These are phyloP conservation scores for Podaxis sp. DNA, from an alignment of 768 basidiomycete species.

Conservation along the genomic window DNA sequence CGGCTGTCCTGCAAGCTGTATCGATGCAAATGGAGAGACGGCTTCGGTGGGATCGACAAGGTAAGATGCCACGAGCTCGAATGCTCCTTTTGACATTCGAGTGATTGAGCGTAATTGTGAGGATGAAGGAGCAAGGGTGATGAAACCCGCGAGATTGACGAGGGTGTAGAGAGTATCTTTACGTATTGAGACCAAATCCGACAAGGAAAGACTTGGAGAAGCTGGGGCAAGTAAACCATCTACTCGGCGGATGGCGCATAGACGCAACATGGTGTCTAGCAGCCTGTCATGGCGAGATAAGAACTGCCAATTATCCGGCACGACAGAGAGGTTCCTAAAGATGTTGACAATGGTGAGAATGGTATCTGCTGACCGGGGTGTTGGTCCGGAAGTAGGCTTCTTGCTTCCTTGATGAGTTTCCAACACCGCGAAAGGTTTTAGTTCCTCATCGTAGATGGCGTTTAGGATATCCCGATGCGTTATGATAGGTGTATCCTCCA, in stretches of 20 bases:
- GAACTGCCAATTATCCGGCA: conserved; percentile 64
- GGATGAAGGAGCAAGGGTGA: conserved; percentile 41
- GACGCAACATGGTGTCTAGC: conserved; percentile 61
- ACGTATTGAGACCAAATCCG: conserved; percentile 68
- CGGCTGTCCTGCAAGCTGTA: conserved; percentile 49
- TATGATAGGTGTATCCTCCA: conserved; percentile 29
- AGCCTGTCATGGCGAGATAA: conserved; percentile 63
- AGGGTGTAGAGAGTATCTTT: conserved; percentile 75
- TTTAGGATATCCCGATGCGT: conserved; percentile 68
- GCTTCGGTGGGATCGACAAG: conserved; percentile 67
- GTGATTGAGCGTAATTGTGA: conserved; percentile 35
- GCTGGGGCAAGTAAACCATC: conserved; percentile 34
- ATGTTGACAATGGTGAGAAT: conserved; percentile 72
- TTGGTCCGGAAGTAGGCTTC: conserved; percentile 47
- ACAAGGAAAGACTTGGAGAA: conserved; percentile 60
- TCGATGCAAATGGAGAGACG: conserved; percentile 52
- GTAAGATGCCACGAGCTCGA: conserved; percentile 70
- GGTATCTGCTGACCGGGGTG: conserved; percentile 64
- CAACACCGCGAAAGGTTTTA: conserved; percentile 56
- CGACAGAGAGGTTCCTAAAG: conserved; percentile 80
- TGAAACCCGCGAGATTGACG: conserved; percentile 49
- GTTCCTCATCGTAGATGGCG: conserved; percentile 51
- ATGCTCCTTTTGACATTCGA: conserved; percentile 52
- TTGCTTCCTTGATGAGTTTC: conserved; percentile 43
- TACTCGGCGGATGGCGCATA: conserved; percentile 48